phyloP scores from a whole-genome alignment of 345 rosid species.

The Hibiscus syriacus region DNA sequence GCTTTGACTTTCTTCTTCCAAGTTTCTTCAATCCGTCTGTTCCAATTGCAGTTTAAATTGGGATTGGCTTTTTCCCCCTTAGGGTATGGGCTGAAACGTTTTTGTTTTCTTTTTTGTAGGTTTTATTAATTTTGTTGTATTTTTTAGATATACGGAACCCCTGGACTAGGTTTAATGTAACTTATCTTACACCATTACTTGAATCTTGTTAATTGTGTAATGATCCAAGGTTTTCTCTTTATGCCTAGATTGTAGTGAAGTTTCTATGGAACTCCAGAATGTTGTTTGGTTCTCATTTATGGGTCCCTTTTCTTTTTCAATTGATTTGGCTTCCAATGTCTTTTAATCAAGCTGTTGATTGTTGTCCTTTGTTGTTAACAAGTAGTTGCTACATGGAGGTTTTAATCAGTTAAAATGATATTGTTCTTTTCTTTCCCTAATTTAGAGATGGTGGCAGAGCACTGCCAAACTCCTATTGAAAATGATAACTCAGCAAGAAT shows the following conservation, averaged over 20 bases:
- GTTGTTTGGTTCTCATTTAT: background rate
- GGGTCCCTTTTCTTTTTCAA: background rate
- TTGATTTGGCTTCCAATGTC: background rate
- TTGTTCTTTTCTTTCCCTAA: background rate
- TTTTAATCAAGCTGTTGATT: background rate
- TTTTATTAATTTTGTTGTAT: background rate
- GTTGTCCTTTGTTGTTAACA: too few species aligned
- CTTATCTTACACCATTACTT: background rate
- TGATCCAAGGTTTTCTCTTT: too few species aligned
- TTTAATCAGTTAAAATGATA: background rate
- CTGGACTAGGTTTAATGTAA: background rate
- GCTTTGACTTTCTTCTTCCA: background rate
- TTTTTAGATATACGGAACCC: background rate
- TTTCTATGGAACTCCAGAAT: background rate
- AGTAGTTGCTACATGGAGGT: background rate
- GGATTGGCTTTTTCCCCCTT: background rate
- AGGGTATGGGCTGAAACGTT: background rate
- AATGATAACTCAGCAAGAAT: constrained; percentile 6
- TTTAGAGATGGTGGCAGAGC: constrained; percentile 17
- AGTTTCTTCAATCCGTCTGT: background rate
- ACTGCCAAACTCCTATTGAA: background rate
- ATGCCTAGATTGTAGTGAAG: too few species aligned
- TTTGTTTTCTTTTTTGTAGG: too few species aligned
- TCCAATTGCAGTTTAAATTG: background rate
- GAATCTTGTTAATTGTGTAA: too few species aligned